Evolutionary conservation across 495 filamentous ascomycete species (phyloP), one percentile per base, ranked within the genome.

Genomic region (Penicillium coprophilum): DNA sequence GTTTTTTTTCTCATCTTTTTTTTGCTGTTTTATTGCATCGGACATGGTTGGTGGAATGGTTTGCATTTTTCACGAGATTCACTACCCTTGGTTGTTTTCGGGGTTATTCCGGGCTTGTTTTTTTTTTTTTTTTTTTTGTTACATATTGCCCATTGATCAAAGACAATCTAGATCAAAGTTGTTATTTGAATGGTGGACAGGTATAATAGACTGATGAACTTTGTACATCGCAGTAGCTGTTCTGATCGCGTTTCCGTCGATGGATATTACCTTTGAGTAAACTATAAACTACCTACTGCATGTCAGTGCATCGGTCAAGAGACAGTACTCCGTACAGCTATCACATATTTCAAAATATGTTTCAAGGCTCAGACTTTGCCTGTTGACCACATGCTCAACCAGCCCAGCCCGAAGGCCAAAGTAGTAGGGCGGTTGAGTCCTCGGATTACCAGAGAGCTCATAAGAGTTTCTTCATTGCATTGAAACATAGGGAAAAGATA

Each of bases 391-490:
- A 89, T 71, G 76, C 85, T 82, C 82, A 77, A 88, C 86, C 86
- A 84, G 81, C 81, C 53, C 40, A 50, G 56, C 24, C 48, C 51
- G 49, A 2, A 51, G 38, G 50, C 57, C 46, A 59, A 60, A 73
- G 77, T 76, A 74, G 76, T 77, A 43, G 63, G 72, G 78, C 83
- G 84, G 85, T 79, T 88, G 80, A 81, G 80, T 67, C 70, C 65
- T 91, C 83, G 80, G 87, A 80, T 90, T 91, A 91, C 88, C 88
- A 91, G 87, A 89, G 82, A 80, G 83, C 73, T 77, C 69, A 72
- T 38, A 51, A 61, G 55, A 69, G 60, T 77, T 71, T 89, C 85
- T 76, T 89, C 86, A 85, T 79, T 46, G 51, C 56, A 2, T 38
- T 38, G 34, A 38, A 38, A 38, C 3, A 36, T 36, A 6, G 15